Percentiles rank a stretch among this genome's conserved stretches.
These are phyloP conservation scores for Paecilomyces variotii DNA, from an alignment of 2,329 filamentous ascomycete species.

Conservation along the genomic window DNA sequence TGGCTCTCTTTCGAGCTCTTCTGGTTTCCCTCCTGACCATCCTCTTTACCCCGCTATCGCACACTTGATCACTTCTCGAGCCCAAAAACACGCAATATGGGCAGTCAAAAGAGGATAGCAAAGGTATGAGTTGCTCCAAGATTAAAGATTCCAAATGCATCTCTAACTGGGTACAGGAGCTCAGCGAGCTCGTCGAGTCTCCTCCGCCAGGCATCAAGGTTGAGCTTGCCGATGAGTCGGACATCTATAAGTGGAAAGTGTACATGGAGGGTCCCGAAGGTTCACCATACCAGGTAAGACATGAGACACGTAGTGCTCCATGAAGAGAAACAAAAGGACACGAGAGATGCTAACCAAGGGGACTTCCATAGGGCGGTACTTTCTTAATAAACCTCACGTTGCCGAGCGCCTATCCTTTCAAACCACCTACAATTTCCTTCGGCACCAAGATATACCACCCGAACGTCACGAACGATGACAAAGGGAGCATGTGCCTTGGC, in stretches of 20 bases:
- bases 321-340: background rate
- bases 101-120: constrained; percentile 40
- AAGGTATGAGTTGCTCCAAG: constrained; percentile 25
- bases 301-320: constrained; percentile 14
- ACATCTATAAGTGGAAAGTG: constrained; percentile 62
- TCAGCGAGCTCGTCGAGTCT: constrained; percentile 48
- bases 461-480: constrained; percentile 81
- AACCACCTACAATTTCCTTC: constrained; percentile 72
- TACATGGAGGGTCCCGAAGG: constrained; percentile 57
- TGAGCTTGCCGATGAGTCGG: constrained; percentile 51
- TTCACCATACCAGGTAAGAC: constrained; percentile 56
- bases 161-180: constrained; percentile 42
- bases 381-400: constrained; percentile 68
- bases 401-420: constrained; percentile 81
- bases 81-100: constrained; percentile 21
- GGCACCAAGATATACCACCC: constrained; percentile 90
- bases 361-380: constrained; percentile 50
- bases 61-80: constrained; percentile 6
- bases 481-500: constrained; percentile 77
- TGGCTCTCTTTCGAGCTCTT: background rate
- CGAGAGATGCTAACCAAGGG: background rate
- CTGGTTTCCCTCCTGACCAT: background rate
- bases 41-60: background rate
- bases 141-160: background rate
- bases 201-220: constrained; percentile 52